phyloP scores from a whole-genome alignment of 2,329 filamentous ascomycete genomes.

The Fusarium sp. region DNA sequence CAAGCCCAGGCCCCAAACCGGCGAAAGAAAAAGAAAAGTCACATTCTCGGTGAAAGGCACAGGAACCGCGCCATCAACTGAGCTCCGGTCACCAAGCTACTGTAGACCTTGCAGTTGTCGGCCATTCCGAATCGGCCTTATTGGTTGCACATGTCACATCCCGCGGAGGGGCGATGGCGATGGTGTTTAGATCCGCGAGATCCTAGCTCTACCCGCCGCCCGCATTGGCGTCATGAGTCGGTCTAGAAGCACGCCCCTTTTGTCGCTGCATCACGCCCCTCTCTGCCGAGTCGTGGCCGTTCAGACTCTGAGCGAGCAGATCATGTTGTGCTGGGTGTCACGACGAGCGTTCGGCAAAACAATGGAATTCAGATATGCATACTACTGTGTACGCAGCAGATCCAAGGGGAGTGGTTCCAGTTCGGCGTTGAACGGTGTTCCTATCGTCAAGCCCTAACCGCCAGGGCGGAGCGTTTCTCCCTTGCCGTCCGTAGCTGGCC shows the following conservation, averaged over 20 bases:
- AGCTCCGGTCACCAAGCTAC: conserved; percentile 8
- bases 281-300: conserved; percentile 13
- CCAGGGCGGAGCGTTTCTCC: background rate
- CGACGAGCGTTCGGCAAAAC: conserved; percentile 25
- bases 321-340: conserved; percentile 22
- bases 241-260: conserved; percentile 14
- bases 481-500: background rate
- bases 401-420: conserved; percentile 40
- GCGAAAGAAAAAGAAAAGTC: conserved; percentile 34
- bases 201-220: conserved; percentile 33
- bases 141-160: conserved; percentile 41
- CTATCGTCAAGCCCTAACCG: conserved; percentile 8
- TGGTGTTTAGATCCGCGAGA: conserved; percentile 40
- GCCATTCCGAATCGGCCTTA: conserved; percentile 36
- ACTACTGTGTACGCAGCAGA: background rate
- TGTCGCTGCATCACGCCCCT: background rate
- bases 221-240: conserved; percentile 15
- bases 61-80: conserved; percentile 7
- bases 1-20: conserved; percentile 2
- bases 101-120: conserved; percentile 21
- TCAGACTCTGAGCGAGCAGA: background rate
- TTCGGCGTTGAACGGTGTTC: conserved; percentile 40
- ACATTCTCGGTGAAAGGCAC: conserved; percentile 6
- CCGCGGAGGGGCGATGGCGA: conserved; percentile 34
- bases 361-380: conserved; percentile 19